Percentiles rank a stretch among this genome's conserved stretches.
Conservation (phyloP, 1,284 basidiomycete genomes). For the Leccinum griseonigrum region DNA sequence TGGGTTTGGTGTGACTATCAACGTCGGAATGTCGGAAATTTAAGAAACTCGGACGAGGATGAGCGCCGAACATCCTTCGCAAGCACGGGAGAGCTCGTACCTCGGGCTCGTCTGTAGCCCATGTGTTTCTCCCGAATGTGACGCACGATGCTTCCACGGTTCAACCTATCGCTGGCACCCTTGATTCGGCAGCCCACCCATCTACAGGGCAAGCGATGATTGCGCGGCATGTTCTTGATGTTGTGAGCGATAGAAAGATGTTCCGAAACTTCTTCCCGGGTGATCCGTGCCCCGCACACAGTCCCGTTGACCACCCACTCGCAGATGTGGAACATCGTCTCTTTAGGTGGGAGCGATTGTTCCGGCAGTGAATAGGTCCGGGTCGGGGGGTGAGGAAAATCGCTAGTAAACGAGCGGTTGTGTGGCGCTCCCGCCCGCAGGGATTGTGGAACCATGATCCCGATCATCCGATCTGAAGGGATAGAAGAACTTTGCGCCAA, state of each 20-base stretch:
- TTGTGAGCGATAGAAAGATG: conserved; percentile 17
- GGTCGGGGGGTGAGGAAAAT: background rate
- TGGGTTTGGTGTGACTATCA: no score
- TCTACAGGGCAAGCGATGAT: background rate
- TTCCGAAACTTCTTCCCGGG: background rate
- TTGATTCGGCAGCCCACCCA: conserved; percentile 20
- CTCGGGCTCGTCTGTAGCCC: conserved; percentile 10
- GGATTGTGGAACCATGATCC: background rate
- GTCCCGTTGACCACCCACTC: conserved; percentile 8
- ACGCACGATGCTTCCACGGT: conserved; percentile 21
- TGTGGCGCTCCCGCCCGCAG: background rate
- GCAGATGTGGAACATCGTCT: conserved; percentile 2
- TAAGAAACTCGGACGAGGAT: background rate
- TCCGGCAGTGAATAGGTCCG: conserved; percentile 6
- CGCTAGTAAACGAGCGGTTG: background rate
- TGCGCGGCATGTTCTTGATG: background rate
- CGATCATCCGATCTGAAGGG: background rate
- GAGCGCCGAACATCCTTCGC: background rate
- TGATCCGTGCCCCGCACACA: conserved; percentile 7
- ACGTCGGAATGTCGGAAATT: no score
- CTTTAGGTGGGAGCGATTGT: background rate
- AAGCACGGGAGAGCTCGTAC: background rate
- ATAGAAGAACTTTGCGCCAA: background rate
- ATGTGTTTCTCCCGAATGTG: conserved; percentile 25
- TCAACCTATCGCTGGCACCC: conserved; percentile 4